These are phyloP conservation scores for Xylariaceae sp. DNA, from an alignment of 2,329 filamentous ascomycete species.

Conservation along the genomic window DNA sequence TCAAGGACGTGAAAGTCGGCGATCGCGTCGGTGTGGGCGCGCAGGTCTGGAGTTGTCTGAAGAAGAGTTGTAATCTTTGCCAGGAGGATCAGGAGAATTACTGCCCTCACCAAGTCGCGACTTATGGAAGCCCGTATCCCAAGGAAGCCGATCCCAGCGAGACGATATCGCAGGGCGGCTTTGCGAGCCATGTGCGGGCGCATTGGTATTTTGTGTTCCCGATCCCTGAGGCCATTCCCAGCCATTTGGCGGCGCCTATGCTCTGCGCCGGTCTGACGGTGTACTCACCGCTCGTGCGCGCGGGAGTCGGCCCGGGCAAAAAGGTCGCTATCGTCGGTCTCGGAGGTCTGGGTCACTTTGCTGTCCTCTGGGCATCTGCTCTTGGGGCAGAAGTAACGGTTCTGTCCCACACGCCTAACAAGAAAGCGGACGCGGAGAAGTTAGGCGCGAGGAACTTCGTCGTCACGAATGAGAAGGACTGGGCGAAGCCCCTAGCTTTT, in stretches of 20 bases:
- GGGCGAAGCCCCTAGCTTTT: slow-evolving; percentile 52
- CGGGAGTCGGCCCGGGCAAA: slow-evolving; percentile 66
- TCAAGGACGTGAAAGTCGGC: slow-evolving; percentile 51
- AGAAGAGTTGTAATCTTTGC: slow-evolving; percentile 45
- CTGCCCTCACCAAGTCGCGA: slow-evolving; percentile 46
- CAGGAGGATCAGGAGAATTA: slow-evolving; percentile 48
- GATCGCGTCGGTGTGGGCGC: slow-evolving; percentile 64
- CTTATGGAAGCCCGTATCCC: slow-evolving; percentile 55
- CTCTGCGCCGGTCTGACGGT: slow-evolving; percentile 75
- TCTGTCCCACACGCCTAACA: slow-evolving; percentile 56
- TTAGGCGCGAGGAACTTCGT: slow-evolving; percentile 59
- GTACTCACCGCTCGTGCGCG: slow-evolving; percentile 63
- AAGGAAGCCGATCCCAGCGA: slow-evolving; percentile 55
- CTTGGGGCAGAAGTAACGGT: slow-evolving; percentile 64
- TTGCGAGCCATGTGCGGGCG: slow-evolving; percentile 44
- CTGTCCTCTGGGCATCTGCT: slow-evolving; percentile 65
- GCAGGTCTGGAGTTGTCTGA: slow-evolving; percentile 54
- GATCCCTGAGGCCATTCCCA: slow-evolving; percentile 50
- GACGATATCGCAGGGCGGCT: slow-evolving; percentile 63
- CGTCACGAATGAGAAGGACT: slow-evolving; percentile 46
- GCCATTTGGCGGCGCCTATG: slow-evolving; percentile 59
- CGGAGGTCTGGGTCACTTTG: slow-evolving; percentile 72
- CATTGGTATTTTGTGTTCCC: slow-evolving; percentile 58
- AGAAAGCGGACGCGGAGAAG: slow-evolving; percentile 56
- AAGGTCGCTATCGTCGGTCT: slow-evolving; percentile 68